These are phyloP conservation scores for Verbena officinalis DNA, from an alignment of 257 asterid genomes.

Conservation along the genomic window DNA sequence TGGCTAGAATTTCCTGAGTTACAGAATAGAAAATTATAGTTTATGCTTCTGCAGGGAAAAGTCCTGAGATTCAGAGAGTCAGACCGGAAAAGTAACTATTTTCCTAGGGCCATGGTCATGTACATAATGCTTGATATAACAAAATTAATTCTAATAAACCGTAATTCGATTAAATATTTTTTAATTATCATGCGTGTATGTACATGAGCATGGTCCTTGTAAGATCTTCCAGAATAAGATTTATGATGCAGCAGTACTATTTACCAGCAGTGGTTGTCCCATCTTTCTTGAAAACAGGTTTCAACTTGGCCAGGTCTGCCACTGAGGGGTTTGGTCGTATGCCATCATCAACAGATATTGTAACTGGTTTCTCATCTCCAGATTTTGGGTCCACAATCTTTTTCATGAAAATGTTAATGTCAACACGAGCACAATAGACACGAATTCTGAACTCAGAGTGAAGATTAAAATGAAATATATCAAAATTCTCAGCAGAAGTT, in stretches of 20 bases:
- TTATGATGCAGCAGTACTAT: neutral
- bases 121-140: too few species aligned
- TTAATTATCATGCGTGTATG: too few species aligned
- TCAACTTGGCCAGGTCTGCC: slow-evolving; percentile 75
- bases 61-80: too few species aligned
- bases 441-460: neutral
- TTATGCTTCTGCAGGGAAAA: too few species aligned
- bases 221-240: slow-evolving; percentile 4
- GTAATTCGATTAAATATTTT: too few species aligned
- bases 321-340: slow-evolving; percentile 71
- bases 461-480: neutral
- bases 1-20: slow-evolving; percentile 91
- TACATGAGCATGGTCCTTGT: too few species aligned
- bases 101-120: too few species aligned
- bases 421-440: neutral
- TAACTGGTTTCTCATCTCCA: slow-evolving; percentile 87
- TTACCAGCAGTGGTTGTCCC: slow-evolving; percentile 99
- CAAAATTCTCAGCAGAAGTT: neutral
- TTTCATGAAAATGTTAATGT: slow-evolving; percentile 24
- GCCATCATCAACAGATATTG: slow-evolving; percentile 90
- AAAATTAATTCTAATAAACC: too few species aligned
- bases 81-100: too few species aligned
- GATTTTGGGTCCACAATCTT: slow-evolving; percentile 96
- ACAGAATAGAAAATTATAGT: slow-evolving; percentile 16
- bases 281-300: slow-evolving; percentile 94